Evolutionary conservation across 345 rosid species (phyloP).

Genomic region (Salix purpurea): DNA sequence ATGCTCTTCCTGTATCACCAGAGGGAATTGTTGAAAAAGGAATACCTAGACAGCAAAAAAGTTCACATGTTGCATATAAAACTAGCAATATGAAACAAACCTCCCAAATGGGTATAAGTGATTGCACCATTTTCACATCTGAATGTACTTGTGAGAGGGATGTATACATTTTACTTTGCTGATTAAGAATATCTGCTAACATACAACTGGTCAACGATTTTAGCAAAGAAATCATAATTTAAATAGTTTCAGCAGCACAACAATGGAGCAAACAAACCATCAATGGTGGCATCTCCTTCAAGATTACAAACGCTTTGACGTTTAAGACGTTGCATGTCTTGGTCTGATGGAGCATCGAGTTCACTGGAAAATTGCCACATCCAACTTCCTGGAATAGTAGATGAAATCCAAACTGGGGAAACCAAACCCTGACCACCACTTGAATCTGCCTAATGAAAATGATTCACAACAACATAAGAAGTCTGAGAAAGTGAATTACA

Average conservation of each 20-base stretch:
- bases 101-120: constrained; percentile 98
- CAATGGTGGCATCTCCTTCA: constrained; percentile 77
- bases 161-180: constrained; percentile 50
- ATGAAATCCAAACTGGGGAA: constrained; percentile 62
- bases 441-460: constrained; percentile 55
- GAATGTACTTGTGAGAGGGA: constrained; percentile 69
- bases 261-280: constrained; percentile 46
- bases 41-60: constrained; percentile 2
- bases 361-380: constrained; percentile 55
- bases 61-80: neutral
- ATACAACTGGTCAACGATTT: constrained; percentile 13
- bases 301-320: constrained; percentile 86
- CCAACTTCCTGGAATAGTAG: constrained; percentile 78
- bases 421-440: constrained; percentile 34
- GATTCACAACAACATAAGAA: constrained; percentile 13
- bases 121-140: constrained; percentile 92
- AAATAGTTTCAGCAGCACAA: neutral
- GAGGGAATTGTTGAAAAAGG: constrained; percentile 13
- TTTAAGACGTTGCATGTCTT: constrained; percentile 31
- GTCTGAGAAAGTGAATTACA: neutral
- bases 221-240: constrained; percentile 13
- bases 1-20: constrained; percentile 67
- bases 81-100: constrained; percentile 33
- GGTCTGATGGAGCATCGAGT: constrained; percentile 38
- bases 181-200: constrained; percentile 76